Evolutionary conservation across 2,329 filamentous ascomycete genomes (phyloP), one percentile per base, ranked within the genome.

Genomic region (Phyllosticta paracitricarpa): DNA sequence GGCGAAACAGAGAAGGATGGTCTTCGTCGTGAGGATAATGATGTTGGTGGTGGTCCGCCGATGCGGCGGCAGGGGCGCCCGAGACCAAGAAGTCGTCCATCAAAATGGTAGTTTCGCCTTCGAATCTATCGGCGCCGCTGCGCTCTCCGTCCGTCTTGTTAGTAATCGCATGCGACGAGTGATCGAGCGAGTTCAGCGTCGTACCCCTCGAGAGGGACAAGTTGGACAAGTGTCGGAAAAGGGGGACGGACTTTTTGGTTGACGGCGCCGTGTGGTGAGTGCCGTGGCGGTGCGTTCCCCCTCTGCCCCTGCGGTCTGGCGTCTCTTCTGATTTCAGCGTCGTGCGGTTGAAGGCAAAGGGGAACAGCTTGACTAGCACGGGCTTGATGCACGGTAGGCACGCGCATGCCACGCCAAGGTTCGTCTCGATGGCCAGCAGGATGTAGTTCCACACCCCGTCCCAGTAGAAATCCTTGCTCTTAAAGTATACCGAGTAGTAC

Each of bases 331-430:
- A 48, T 4, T 17, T 14, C n/a, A 48, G 6, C 4, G 40, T 48
- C 14, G 40, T n/a, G 12, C 40, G 40, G 60, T 40, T 26, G 60
- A 58, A 57, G 51, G 53, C 25, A 55, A 30, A 58, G 33, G 88
- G 82, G 61, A 91, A 84, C 19, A 70, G 28, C 12, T 57, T 58
- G 54, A 67, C 67, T 61, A 73, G 62, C 8, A 72, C 64, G 2
- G 71, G 71, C 59, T 72, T 72, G 64, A 67, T 69, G 35, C 68
- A 68, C 1, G 70, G 70, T 3, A 73, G 66, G 48, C 69, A 73
- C 33, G 70, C 70, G 53, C 69, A 72, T 8, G 66, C 65, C 7
- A 73, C 69, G n/a, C 69, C 71, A 2, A 70, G 28, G 51, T 67
- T 65, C 48, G 64, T 64, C 59, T 73, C 71, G 25, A 71, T 64